These are phyloP conservation scores for Pythium pyrilobum DNA, from an alignment of 352 stramenopile genomes.

Conservation along the genomic window DNA sequence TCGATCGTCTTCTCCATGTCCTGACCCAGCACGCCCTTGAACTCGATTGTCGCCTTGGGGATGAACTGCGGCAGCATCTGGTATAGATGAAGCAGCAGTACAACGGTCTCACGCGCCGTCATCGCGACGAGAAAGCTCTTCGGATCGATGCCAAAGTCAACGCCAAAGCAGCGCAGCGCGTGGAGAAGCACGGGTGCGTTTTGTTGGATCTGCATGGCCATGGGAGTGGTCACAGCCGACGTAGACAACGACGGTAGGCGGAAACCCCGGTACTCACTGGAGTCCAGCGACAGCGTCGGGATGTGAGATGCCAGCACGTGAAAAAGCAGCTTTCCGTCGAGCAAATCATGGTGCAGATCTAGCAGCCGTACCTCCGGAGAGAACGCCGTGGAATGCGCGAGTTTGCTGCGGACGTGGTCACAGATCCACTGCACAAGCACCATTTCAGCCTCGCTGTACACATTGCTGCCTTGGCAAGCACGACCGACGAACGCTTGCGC, in stretches of 20 bases:
- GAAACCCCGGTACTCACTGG: slow-evolving; percentile 72
- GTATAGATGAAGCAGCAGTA: slow-evolving; percentile 89
- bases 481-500: not conserved
- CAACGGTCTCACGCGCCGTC: slow-evolving; percentile 65
- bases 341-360: slow-evolving; percentile 55
- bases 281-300: slow-evolving; percentile 61
- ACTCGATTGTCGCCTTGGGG: slow-evolving; percentile 92
- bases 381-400: slow-evolving; percentile 3
- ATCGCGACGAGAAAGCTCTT: slow-evolving; percentile 47
- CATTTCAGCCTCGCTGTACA: slow-evolving; percentile 90
- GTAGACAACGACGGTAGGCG: slow-evolving; percentile 4
- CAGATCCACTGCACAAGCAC: slow-evolving; percentile 90
- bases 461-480: slow-evolving; percentile 73
- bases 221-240: not conserved
- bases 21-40: slow-evolving; percentile 81
- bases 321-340: slow-evolving; percentile 78
- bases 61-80: slow-evolving; percentile 89
- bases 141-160: slow-evolving; percentile 73
- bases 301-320: slow-evolving; percentile 86
- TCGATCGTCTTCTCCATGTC: slow-evolving; percentile 92
- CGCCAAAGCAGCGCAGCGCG: slow-evolving; percentile 53
- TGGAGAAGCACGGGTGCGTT: slow-evolving; percentile 56
- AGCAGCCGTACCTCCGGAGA: slow-evolving; percentile 31
- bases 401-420: slow-evolving; percentile 45
- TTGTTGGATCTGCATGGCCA: slow-evolving; percentile 36